phyloP scores from a whole-genome alignment of 768 basidiomycete genomes.

The Lepiota brunneoincarnata region DNA sequence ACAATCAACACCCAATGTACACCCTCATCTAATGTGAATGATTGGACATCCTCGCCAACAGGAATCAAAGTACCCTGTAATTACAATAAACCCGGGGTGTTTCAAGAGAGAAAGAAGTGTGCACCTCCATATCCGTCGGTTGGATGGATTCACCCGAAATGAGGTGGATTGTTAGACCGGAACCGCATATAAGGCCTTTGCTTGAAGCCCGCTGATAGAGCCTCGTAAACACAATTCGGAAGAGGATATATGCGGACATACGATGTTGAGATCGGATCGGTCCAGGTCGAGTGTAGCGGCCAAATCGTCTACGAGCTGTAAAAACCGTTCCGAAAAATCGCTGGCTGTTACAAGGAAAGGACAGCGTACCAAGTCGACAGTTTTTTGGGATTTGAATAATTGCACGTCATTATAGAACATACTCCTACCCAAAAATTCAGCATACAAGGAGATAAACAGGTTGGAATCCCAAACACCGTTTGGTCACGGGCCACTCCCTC shows the following conservation, averaged over 20 bases:
- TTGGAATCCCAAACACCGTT: slow-evolving; percentile 41
- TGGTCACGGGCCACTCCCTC: slow-evolving; percentile 56
- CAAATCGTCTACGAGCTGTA: slow-evolving; percentile 83
- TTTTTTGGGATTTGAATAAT: slow-evolving; percentile 74
- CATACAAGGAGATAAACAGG: slow-evolving; percentile 8
- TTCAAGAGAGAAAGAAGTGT: not conserved
- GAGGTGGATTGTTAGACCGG: slow-evolving; percentile 57
- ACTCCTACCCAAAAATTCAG: slow-evolving; percentile 49
- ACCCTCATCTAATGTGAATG: slow-evolving; percentile 51
- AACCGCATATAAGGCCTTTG: slow-evolving; percentile 84
- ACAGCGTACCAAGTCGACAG: slow-evolving; percentile 67
- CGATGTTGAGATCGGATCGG: slow-evolving; percentile 79
- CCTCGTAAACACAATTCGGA: slow-evolving; percentile 4
- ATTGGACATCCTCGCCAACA: slow-evolving; percentile 64
- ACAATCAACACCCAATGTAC: slow-evolving; percentile 81
- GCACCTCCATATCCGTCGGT: slow-evolving; percentile 59
- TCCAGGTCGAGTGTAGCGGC: slow-evolving; percentile 77
- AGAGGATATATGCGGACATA: slow-evolving; percentile 26
- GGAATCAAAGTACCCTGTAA: slow-evolving; percentile 76
- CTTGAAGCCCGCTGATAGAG: slow-evolving; percentile 74
- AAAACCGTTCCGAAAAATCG: too few species aligned
- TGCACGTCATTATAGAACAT: slow-evolving; percentile 84
- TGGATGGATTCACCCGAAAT: slow-evolving; percentile 48
- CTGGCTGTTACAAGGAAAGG: too few species aligned
- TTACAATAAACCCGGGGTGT: slow-evolving; percentile 1